These are phyloP conservation scores for Lolium multiflorum DNA, from an alignment of 176 grass and related monocot species.

Conservation along the genomic window DNA sequence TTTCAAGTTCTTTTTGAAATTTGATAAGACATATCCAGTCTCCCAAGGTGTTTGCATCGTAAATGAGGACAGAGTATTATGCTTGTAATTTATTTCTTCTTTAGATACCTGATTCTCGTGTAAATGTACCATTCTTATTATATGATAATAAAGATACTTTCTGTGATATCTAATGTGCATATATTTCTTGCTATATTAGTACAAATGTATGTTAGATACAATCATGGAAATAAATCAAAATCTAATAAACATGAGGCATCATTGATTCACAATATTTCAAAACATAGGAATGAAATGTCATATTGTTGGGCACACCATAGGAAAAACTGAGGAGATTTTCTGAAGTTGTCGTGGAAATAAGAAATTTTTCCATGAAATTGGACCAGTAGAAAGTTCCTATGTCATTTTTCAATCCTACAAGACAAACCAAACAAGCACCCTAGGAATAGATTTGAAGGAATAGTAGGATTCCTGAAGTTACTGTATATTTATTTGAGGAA, in stretches of 20 bases:
- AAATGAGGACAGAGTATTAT: background rate
- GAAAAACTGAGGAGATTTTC: background rate
- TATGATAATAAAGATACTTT: background rate
- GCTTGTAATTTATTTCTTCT: constrained; percentile 16
- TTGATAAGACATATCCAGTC: background rate
- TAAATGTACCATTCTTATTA: constrained; percentile 7
- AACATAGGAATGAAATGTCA: background rate
- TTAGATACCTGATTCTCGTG: background rate
- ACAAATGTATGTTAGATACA: background rate
- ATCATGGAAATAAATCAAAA: background rate
- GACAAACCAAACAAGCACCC: background rate
- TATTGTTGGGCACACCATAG: background rate
- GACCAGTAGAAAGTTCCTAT: background rate
- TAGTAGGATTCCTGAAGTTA: background rate
- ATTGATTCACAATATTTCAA: background rate
- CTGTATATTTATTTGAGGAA: background rate
- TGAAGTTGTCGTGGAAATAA: background rate
- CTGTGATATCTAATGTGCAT: background rate
- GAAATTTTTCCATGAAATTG: background rate
- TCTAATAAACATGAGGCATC: background rate
- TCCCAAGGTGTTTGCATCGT: background rate
- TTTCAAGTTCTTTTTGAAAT: background rate
- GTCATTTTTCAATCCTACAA: background rate
- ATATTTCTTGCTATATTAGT: background rate
- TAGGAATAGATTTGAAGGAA: background rate